Base-by-base conservation (phyloP, 768 basidiomycete species). In the Rossbeevera mucosa region DNA sequence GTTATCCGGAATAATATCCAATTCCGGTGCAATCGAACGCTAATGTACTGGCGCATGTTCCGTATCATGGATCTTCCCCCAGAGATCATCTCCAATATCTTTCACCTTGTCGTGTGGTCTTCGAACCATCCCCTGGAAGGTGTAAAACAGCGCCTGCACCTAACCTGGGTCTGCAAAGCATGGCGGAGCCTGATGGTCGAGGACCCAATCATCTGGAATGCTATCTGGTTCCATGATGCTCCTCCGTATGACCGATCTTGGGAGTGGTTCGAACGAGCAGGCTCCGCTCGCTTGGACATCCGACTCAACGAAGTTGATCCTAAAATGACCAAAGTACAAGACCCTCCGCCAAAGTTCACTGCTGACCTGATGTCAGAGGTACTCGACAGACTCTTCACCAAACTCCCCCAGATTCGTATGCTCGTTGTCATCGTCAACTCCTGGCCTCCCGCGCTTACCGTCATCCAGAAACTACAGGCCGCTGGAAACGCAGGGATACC, bases 81-180 rank as follows among this genome's bases (percentile, higher is more conserved):
- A 26, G 88, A 90, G 63, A 81, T 89, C 50, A 69, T 88, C 53
- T 69, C 67, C 67, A 76, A 80, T 53, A 84, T 90, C 57, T 79
- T 89, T 58, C 83, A 80, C 53, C 72, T 71, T 59, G 76, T 81
- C 31, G 74, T 74, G 36, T 86, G 81, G 84, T 76, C 79, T n/a
- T 60, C 73, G 20, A 55, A 58, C 40, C 59, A 71, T 40, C 71
- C 75, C 14, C 50, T 56, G 5, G 56, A 63, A 21, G 73, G 74
- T 11, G 67, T 77, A 18, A 55, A 33, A 44, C 57, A 61, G 38
- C 81, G 84, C 45, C 62, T 82, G 29, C 62, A 60, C 46, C 61
- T 88, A 52, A 82, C 83, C 8, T 81, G 78, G 75, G 77, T 81
- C 18, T 88, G 83, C 60, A 71, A 67, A 49, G 68, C 68, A 36